These are phyloP conservation scores for Parascedosporium putredinis DNA, from an alignment of 2,329 filamentous ascomycete genomes.

Conservation along the genomic window DNA sequence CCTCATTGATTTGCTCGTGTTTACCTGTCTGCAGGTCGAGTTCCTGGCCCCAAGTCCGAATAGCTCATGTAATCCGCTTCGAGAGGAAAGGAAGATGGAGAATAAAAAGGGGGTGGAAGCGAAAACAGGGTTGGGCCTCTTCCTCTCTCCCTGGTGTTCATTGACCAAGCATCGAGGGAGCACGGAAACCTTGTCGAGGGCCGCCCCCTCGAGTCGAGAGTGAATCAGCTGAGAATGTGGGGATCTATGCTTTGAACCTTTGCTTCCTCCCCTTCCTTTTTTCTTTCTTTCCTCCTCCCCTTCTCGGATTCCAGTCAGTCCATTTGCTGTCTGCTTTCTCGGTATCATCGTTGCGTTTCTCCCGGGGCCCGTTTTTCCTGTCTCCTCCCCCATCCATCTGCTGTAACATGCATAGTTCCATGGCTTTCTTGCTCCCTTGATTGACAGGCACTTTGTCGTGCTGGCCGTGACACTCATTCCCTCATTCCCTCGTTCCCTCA, in stretches of 20 bases:
- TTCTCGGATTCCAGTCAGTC: too few species aligned
- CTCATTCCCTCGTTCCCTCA: too few species aligned
- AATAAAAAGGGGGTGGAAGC: too few species aligned
- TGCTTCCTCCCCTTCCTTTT: neutral
- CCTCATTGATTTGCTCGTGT: neutral
- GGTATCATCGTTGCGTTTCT: neutral
- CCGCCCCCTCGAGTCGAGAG: neutral
- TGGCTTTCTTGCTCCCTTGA: too few species aligned
- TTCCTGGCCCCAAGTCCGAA: too few species aligned
- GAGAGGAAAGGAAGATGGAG: too few species aligned
- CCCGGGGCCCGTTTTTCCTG: neutral
- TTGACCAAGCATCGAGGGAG: neutral
- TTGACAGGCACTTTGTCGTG: too few species aligned
- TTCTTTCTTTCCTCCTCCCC: neutral
- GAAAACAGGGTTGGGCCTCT: too few species aligned
- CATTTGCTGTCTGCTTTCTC: neutral
- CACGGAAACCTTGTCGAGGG: slow-evolving; percentile 1
- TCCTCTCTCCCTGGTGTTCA: too few species aligned
- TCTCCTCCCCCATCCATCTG: too few species aligned
- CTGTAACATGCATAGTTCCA: too few species aligned
- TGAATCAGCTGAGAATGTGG: slow-evolving; percentile 6
- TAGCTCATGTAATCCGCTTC: too few species aligned
- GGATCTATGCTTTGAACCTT: neutral
- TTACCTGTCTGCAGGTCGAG: neutral
- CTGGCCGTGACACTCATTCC: neutral